A percentile compares a stretch with the other conserved stretches of the same genome.
Evolutionary conservation across 345 rosid genomes (phyloP).

Genomic region (Melaleuca quinquenervia): DNA sequence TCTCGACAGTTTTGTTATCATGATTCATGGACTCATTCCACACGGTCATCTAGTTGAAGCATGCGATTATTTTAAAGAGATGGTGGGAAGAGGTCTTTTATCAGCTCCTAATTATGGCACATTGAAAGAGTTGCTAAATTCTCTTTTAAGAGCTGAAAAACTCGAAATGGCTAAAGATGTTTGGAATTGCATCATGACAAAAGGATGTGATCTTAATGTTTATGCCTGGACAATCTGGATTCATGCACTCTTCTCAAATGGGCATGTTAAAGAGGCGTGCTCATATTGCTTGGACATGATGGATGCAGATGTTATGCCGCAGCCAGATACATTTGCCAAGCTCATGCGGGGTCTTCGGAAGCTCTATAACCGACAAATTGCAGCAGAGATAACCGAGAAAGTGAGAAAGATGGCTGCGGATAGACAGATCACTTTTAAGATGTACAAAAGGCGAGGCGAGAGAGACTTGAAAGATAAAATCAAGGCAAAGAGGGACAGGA

Average conservation of each 20-base stretch:
- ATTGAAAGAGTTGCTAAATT: slow-evolving; percentile 54
- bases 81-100: slow-evolving; percentile 66
- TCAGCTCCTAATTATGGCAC: slow-evolving; percentile 58
- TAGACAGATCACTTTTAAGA: slow-evolving; percentile 67
- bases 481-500: slow-evolving; percentile 32
- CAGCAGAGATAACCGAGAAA: slow-evolving; percentile 84
- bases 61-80: slow-evolving; percentile 64
- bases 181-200: slow-evolving; percentile 58
- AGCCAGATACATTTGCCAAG: slow-evolving; percentile 79
- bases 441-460: slow-evolving; percentile 89
- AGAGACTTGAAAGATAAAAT: slow-evolving; percentile 58
- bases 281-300: slow-evolving; percentile 83
- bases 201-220: slow-evolving; percentile 67
- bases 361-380: slow-evolving; percentile 62
- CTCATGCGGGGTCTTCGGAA: slow-evolving; percentile 76
- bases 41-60: slow-evolving; percentile 60
- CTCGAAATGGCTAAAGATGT: slow-evolving; percentile 76
- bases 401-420: slow-evolving; percentile 88
- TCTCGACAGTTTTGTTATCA: slow-evolving; percentile 58
- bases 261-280: slow-evolving; percentile 85
- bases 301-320: slow-evolving; percentile 78
- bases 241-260: slow-evolving; percentile 72
- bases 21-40: slow-evolving; percentile 58
- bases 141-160: slow-evolving; percentile 56
- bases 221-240: slow-evolving; percentile 91